Evolutionary conservation across 208 protist genomes (phyloP), one percentile per base, ranked within the genome.

Genomic region (Dictyostelium gargantuum): DNA sequence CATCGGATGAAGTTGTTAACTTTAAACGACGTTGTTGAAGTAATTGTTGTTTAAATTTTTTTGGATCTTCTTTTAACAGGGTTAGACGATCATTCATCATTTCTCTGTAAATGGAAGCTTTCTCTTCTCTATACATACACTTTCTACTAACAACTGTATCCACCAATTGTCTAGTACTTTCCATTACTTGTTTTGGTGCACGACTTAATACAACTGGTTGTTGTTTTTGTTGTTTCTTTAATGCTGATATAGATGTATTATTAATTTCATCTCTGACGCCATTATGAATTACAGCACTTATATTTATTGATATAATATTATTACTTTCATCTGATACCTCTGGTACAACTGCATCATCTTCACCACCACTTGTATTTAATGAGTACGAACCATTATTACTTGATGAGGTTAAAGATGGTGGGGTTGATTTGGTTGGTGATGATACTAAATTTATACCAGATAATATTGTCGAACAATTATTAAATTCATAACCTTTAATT

Each of bases 11-110:
- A 13, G 17, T 44, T 38, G 40, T 40, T 58, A 80, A 56, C 58
- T 80, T 80, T 58, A 26, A 32, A 63, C 70, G 66, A 68, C 82
- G 66, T 50, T 79, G 46, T 54, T 89, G 68, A 21, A 89, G n/a
- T 29, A 89, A 23, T 40, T 89, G 50, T n/a, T 48, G 42, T 61
- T 68, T 61, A 52, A 70, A 89, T 79, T 61, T 74, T n/a, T 79
- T 54, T 29, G 82, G 82, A 40, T 89, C 54, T 1, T 44, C 52
- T 29, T 89, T 89, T 17, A 76, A 15, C 6, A 48, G 32, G 8
- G 19, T 79, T 23, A 79, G n/a, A 38, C 52, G 66, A 40, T 89
- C 63, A 8, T 26, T 54, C 11, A 89, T 77, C 29, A 89, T 35
- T 19, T 89, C 40, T 56, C 68, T 46, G 54, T 79, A 89, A 0